phyloP scores from a whole-genome alignment of 352 stramenopile genomes.

The Phytophthora melonis region DNA sequence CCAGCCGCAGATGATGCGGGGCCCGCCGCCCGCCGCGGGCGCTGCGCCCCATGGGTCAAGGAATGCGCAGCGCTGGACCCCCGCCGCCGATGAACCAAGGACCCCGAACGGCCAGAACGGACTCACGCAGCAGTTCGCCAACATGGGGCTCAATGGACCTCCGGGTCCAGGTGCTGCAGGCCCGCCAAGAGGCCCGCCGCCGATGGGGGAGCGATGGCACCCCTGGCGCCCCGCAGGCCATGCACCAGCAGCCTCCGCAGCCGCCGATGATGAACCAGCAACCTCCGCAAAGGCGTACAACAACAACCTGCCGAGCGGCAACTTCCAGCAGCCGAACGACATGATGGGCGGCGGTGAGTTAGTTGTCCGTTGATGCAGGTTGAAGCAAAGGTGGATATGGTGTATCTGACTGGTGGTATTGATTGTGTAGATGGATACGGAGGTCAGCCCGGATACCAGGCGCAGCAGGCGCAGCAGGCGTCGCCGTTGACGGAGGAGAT shows the following conservation, averaged over 20 bases:
- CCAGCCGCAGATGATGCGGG: conserved; percentile 37
- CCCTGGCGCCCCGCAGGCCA: conserved; percentile 15
- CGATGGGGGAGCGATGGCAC: conserved; percentile 49
- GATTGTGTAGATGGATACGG: conserved; percentile 60
- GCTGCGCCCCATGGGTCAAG: conserved; percentile 40
- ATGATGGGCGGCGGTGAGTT: conserved; percentile 67
- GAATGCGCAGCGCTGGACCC: conserved; percentile 21
- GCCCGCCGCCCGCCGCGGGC: conserved; percentile 24
- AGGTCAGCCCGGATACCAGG: conserved; percentile 49
- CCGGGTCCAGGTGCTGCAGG: conserved; percentile 24
- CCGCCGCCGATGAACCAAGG: conserved; percentile 24
- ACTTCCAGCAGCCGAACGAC: conserved; percentile 82
- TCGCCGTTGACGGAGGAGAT: conserved; percentile 73
- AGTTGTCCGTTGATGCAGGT: conserved; percentile 15
- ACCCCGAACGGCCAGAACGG: conserved; percentile 35
- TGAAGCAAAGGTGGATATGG: conserved; percentile 15
- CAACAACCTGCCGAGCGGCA: conserved; percentile 69
- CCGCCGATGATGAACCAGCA: conserved; percentile 40
- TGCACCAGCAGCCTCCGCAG: conserved; percentile 38
- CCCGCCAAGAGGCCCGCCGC: conserved; percentile 37
- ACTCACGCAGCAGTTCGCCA: conserved; percentile 70
- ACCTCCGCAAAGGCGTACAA: conserved; percentile 34
- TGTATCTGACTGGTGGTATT: conserved; percentile 7
- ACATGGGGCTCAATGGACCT: conserved; percentile 70
- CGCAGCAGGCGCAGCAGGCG: conserved; percentile 61